Conservation (phyloP, 1,139 yeast species). For the Sugiyamaella novakii region DNA sequence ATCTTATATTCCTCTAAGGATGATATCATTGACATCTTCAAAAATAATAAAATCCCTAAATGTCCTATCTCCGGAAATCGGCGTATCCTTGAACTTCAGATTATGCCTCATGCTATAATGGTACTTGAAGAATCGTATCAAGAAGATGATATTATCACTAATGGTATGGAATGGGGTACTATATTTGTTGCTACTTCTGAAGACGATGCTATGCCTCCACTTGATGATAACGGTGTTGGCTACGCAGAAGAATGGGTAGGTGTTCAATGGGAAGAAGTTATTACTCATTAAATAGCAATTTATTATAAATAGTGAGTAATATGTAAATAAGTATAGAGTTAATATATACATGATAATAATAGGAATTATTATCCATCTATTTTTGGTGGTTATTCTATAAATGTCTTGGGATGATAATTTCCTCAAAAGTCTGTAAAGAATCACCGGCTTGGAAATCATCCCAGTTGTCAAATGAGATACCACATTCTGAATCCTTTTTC, state of each 20-base stretch:
- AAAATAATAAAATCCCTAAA: conserved; percentile 59
- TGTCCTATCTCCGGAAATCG: conserved; percentile 45
- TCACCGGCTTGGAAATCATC: conserved; percentile 77
- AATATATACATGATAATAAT: conserved; percentile 14
- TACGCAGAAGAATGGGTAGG: conserved; percentile 91
- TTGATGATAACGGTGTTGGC: conserved; percentile 66
- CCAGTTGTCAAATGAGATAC: conserved; percentile 72
- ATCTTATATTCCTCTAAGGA: conserved; percentile 70
- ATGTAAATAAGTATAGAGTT: conserved; percentile 5
- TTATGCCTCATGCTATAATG: conserved; percentile 91
- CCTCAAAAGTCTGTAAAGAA: conserved; percentile 71
- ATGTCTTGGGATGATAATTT: conserved; percentile 65
- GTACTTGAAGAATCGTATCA: conserved; percentile 72
- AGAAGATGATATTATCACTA: conserved; percentile 50
- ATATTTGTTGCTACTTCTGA: conserved; percentile 79
- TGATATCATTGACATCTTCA: conserved; percentile 49
- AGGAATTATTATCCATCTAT: conserved; percentile 11
- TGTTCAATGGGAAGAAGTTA: conserved; percentile 81
- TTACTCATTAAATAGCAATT: conserved; percentile 11
- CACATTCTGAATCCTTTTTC: conserved; percentile 88
- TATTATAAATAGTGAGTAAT: conserved; percentile 4
- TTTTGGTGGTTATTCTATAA: conserved; percentile 45
- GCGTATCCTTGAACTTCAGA: conserved; percentile 78
- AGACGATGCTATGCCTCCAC: conserved; percentile 65
- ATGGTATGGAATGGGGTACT: conserved; percentile 98